phyloP scores from a whole-genome alignment of 768 basidiomycete genomes.

The Hygrocybe coccinea region DNA sequence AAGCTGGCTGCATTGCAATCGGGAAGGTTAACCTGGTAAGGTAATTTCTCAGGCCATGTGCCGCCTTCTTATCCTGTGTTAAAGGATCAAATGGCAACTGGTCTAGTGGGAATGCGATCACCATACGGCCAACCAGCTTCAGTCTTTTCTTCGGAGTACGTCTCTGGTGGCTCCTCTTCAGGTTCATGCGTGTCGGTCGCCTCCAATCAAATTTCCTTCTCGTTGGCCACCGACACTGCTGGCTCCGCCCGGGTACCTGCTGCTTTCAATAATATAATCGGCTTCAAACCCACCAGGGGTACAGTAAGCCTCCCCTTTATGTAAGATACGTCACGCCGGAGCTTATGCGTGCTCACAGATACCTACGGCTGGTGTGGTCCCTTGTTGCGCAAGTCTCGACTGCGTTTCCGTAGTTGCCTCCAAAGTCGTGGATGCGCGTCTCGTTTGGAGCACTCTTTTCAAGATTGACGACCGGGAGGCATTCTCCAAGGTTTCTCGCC shows the following conservation, averaged over 20 bases:
- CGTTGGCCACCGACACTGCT: constrained; percentile 9
- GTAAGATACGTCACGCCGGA: not conserved
- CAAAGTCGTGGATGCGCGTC: constrained; percentile 2
- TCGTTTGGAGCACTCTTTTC: constrained; percentile 4
- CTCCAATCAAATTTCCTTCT: constrained; percentile 9
- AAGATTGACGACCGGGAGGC: constrained; percentile 4
- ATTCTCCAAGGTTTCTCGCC: constrained; percentile 8
- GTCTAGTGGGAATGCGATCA: constrained; percentile 10
- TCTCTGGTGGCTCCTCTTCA: constrained; percentile 10
- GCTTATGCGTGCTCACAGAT: constrained; percentile 6
- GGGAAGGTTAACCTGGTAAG: constrained; percentile 8
- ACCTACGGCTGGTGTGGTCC: constrained; percentile 4
- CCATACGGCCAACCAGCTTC: constrained; percentile 7
- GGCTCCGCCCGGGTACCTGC: constrained; percentile 5
- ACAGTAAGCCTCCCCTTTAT: constrained; percentile 2
- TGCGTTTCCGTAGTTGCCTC: constrained; percentile 2
- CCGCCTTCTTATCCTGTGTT: not conserved
- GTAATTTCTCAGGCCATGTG: not conserved
- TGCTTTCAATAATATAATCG: constrained; percentile 8
- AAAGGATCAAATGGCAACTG: constrained; percentile 5
- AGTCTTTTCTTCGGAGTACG: constrained; percentile 4
- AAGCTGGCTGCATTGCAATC: constrained; percentile 6
- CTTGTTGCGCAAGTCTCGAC: constrained; percentile 8
- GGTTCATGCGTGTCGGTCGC: constrained; percentile 8
- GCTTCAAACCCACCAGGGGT: constrained; percentile 7